phyloP scores from a whole-genome alignment of 257 asterid species.

The Capsicum rhomboideum region DNA sequence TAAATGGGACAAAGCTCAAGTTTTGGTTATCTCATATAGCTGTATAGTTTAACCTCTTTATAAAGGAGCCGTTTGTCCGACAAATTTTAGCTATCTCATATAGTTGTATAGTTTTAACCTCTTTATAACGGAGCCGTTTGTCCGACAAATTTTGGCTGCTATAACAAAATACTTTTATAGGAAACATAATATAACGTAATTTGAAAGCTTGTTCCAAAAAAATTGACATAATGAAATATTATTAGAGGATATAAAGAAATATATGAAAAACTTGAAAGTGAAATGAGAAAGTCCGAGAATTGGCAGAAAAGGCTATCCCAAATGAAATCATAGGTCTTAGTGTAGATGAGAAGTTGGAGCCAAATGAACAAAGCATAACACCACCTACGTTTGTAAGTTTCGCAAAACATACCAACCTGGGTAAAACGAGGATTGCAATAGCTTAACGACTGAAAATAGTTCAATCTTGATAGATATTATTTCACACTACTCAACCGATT shows the following conservation, averaged over 20 bases:
- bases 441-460: background rate
- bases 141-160: background rate
- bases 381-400: background rate
- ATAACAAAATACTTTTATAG: background rate
- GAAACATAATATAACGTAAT: background rate
- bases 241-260: background rate
- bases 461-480: background rate
- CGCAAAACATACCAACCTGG: background rate
- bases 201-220: background rate
- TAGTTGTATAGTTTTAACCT: too few relatives aligned
- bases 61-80: too few relatives aligned
- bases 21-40: background rate
- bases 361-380: background rate
- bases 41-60: background rate
- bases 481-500: background rate
- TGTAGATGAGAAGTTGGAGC: background rate
- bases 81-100: too few relatives aligned
- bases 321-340: background rate
- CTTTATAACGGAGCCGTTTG: too few relatives aligned
- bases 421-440: background rate
- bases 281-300: background rate
- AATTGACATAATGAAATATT: background rate
- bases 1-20: too few relatives aligned
- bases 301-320: background rate
- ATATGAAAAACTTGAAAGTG: background rate